phyloP scores from a whole-genome alignment of 352 stramenopile genomes.

The Phytophthora hibernalis region DNA sequence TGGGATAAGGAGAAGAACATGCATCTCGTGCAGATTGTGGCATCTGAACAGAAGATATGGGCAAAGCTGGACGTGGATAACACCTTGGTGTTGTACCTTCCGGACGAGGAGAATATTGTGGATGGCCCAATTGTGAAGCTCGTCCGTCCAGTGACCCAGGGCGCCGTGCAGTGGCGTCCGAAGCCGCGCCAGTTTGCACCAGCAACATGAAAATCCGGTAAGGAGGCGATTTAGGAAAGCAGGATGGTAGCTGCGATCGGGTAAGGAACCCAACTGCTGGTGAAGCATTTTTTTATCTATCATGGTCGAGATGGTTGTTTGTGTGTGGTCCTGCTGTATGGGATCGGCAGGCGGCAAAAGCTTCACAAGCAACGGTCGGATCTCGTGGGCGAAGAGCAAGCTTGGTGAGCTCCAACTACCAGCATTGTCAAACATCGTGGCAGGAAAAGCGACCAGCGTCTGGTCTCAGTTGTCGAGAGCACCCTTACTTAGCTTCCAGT shows the following conservation, averaged over 20 bases:
- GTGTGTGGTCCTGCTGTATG: background rate
- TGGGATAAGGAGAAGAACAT: constrained; percentile 70
- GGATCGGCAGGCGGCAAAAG: background rate
- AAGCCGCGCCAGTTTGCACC: constrained; percentile 72
- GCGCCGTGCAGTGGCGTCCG: constrained; percentile 69
- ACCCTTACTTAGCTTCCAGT: constrained; percentile 10
- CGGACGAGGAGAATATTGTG: constrained; percentile 57
- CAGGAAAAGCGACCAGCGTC: constrained; percentile 9
- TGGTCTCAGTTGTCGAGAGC: constrained; percentile 22
- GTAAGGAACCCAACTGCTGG: too few relatives aligned
- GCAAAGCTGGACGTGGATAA: constrained; percentile 60
- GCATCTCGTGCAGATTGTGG: constrained; percentile 74
- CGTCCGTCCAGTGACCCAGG: constrained; percentile 64
- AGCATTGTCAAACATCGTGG: constrained; percentile 5
- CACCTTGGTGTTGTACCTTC: constrained; percentile 74
- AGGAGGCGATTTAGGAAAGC: constrained; percentile 10
- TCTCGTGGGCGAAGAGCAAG: background rate
- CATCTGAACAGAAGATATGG: constrained; percentile 67
- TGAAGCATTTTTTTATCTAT: constrained; percentile 30
- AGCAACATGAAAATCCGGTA: constrained; percentile 23
- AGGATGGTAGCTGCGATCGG: constrained; percentile 1
- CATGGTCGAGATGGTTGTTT: constrained; percentile 14
- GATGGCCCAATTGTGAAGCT: constrained; percentile 70
- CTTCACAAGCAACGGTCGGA: constrained; percentile 17
- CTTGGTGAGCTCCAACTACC: constrained; percentile 6